These are phyloP conservation scores for Salix dunnii DNA, from an alignment of 345 rosid species.

Conservation along the genomic window DNA sequence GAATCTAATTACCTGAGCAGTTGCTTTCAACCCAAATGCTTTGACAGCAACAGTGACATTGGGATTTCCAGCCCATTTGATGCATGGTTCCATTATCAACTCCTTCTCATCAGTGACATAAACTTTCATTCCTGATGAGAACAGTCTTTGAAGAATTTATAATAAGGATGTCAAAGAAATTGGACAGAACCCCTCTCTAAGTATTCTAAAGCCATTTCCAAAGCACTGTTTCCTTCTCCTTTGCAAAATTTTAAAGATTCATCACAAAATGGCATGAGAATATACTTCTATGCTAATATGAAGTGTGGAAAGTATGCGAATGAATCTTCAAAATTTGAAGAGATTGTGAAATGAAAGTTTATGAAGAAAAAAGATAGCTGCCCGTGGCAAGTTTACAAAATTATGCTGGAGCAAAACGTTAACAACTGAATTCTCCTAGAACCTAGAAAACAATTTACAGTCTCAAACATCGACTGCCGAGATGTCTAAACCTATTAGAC, in stretches of 20 bases:
- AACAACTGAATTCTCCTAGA: background rate
- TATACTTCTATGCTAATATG: too few relatives aligned
- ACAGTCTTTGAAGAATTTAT: background rate
- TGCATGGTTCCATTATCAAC: conserved; percentile 84
- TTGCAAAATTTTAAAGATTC: too few relatives aligned
- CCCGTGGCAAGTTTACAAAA: background rate
- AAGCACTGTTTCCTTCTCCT: too few relatives aligned
- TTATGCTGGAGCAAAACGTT: background rate
- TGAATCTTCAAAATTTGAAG: too few relatives aligned
- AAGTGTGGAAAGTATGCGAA: too few relatives aligned
- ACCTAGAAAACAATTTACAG: background rate
- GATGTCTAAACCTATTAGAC: background rate
- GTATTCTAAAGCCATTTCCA: too few relatives aligned
- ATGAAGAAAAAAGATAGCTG: background rate
- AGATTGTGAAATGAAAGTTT: too few relatives aligned
- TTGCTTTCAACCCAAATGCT: conserved; percentile 91
- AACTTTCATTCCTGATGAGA: conserved; percentile 81
- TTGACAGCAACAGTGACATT: conserved; percentile 65
- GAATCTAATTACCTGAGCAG: conserved; percentile 64
- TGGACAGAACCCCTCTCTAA: too few relatives aligned
- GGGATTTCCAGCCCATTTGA: conserved; percentile 97
- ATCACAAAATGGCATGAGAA: too few relatives aligned
- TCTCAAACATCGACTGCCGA: background rate
- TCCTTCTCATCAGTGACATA: conserved; percentile 93
- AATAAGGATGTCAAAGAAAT: conserved; percentile 1